Evolutionary conservation across 495 filamentous ascomycete species (phyloP).

Genomic region (Pyronema domesticum): DNA sequence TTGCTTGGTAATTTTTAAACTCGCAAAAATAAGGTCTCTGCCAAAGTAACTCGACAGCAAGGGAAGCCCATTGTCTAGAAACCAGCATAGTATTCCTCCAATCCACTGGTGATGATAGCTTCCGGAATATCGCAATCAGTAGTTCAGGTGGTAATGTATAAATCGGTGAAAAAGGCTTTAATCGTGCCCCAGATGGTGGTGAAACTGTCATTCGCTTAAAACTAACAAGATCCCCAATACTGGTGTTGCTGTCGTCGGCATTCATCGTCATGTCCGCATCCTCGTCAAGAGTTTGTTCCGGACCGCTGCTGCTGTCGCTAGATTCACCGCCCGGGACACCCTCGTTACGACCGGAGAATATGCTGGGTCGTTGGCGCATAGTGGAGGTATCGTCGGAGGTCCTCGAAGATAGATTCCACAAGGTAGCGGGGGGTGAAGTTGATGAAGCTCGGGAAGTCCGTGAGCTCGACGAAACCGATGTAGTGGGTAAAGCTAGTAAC

Average conservation of each 20-base stretch:
- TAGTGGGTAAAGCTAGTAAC: too few relatives aligned
- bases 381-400: too few relatives aligned
- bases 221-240: constrained; percentile 16
- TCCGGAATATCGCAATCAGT: constrained; percentile 78
- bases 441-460: too few relatives aligned
- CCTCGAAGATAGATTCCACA: too few relatives aligned
- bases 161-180: constrained; percentile 42
- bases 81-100: constrained; percentile 80
- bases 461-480: too few relatives aligned
- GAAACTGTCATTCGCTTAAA: constrained; percentile 24
- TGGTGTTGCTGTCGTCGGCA: constrained; percentile 16
- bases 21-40: constrained; percentile 78
- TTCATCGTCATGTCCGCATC: constrained; percentile 12
- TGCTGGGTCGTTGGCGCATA: too few relatives aligned
- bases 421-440: too few relatives aligned
- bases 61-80: constrained; percentile 78
- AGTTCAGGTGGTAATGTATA: constrained; percentile 81
- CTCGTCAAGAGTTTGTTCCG: constrained; percentile 16
- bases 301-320: constrained; percentile 14
- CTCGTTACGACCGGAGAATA: too few relatives aligned
- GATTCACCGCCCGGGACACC: too few relatives aligned
- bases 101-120: constrained; percentile 55
- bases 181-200: constrained; percentile 8
- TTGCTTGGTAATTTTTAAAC: constrained; percentile 59
- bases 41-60: constrained; percentile 86